Percentiles rank a stretch among this genome's conserved stretches.
These are phyloP conservation scores for Talaromyces funiculosus DNA, from an alignment of 2,329 filamentous ascomycete genomes.

Conservation along the genomic window DNA sequence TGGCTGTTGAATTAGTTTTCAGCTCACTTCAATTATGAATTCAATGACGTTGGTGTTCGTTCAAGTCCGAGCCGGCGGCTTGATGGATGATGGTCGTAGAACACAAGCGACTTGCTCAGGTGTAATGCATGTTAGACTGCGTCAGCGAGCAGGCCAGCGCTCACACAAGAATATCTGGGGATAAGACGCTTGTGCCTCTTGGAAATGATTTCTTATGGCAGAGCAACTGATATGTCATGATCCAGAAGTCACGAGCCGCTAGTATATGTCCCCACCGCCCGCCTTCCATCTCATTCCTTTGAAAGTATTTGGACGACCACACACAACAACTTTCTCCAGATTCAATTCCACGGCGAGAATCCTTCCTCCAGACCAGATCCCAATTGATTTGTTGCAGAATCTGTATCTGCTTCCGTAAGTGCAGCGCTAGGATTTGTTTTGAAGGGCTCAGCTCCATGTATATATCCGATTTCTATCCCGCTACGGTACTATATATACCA, in stretches of 20 bases:
- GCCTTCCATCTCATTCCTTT: too few relatives aligned
- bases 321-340: background rate
- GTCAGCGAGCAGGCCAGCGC: background rate
- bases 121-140: background rate
- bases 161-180: background rate
- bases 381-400: background rate
- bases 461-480: background rate
- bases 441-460: background rate
- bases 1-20: background rate
- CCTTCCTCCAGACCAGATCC: background rate
- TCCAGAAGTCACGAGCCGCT: background rate
- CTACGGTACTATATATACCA: too few relatives aligned
- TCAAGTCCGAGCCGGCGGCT: background rate
- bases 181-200: background rate
- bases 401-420: background rate
- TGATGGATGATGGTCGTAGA: background rate
- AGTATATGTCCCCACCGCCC: background rate
- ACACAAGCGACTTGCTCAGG: background rate
- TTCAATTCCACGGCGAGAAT: background rate
- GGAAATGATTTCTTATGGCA: background rate
- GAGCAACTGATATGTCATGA: background rate
- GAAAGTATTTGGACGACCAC: background rate
- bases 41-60: slow-evolving; percentile 3
- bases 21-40: background rate
- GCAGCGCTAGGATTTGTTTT: background rate